These are phyloP conservation scores for Rhodotorula toruloides DNA, from an alignment of 768 basidiomycete species.

Conservation along the genomic window DNA sequence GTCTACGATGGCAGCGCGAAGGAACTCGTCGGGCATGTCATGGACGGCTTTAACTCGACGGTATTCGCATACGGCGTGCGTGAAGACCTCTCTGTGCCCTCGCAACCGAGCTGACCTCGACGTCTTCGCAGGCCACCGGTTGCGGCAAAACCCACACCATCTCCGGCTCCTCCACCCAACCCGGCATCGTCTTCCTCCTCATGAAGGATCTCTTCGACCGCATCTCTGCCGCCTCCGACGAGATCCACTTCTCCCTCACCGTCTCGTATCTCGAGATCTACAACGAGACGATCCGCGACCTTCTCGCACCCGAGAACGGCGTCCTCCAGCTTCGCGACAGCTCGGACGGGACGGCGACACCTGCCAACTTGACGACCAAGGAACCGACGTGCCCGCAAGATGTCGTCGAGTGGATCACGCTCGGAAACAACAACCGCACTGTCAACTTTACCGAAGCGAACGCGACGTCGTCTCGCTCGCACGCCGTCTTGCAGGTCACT, in stretches of 20 bases:
- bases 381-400: conserved; percentile 78
- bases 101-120: conserved; percentile 5
- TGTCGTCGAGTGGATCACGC: conserved; percentile 85
- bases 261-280: conserved; percentile 98
- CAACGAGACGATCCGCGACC: conserved; percentile 96
- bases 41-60: conserved; percentile 94
- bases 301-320: conserved; percentile 70
- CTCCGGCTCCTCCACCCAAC: conserved; percentile 78
- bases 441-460: conserved; percentile 95
- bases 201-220: conserved; percentile 95
- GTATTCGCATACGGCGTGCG: conserved; percentile 97
- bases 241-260: conserved; percentile 64
- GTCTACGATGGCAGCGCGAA: conserved; percentile 82
- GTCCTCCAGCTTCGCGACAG: conserved; percentile 92
- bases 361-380: conserved; percentile 75
- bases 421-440: conserved; percentile 79
- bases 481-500: conserved; percentile 94
- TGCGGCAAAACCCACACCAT: conserved; percentile 99
- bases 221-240: conserved; percentile 79
- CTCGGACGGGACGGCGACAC: conserved; percentile 70
- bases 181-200: conserved; percentile 90
- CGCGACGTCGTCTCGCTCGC: conserved; percentile 91
- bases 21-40: conserved; percentile 72
- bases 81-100: conserved; percentile 30
- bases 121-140: conserved; percentile 83